These are phyloP conservation scores for Dactylorhiza incarnata DNA, from an alignment of 106 monocot species.

Conservation along the genomic window DNA sequence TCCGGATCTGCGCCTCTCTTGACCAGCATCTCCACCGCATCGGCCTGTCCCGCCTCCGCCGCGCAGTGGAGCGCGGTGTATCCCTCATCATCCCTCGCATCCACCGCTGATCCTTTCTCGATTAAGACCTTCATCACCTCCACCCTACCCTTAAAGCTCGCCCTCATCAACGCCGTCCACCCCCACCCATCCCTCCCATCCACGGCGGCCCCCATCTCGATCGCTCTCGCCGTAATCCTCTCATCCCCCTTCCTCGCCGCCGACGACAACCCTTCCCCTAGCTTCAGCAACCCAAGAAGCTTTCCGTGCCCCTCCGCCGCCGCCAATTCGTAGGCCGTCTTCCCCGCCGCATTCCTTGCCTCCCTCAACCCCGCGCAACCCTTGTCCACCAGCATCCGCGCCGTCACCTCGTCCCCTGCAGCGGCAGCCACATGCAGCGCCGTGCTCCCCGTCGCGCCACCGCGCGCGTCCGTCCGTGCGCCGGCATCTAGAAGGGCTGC, in stretches of 20 bases:
- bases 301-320: constrained; percentile 30
- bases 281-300: constrained; percentile 28
- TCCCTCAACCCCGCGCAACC: constrained; percentile 26
- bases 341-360: constrained; percentile 31
- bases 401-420: constrained; percentile 33
- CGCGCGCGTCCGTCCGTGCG: constrained; percentile 24
- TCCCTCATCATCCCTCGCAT: constrained; percentile 38
- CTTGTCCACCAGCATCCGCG: constrained; percentile 18
- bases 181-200: constrained; percentile 43
- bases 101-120: constrained; percentile 32
- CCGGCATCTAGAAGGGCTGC: constrained; percentile 22
- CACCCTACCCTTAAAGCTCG: constrained; percentile 43
- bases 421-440: constrained; percentile 39
- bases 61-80: constrained; percentile 61
- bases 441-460: constrained; percentile 28
- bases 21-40: constrained; percentile 38
- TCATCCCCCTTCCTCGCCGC: constrained; percentile 46
- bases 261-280: constrained; percentile 27
- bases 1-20: constrained; percentile 37
- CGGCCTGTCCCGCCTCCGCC: constrained; percentile 36
- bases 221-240: constrained; percentile 10
- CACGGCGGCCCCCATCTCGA: constrained; percentile 35
- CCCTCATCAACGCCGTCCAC: constrained; percentile 59
- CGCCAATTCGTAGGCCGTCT: constrained; percentile 43
- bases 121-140: constrained; percentile 25